Evolutionary conservation across 805 yeast genomes (phyloP).

Genomic region (Teunomyces kruisii): DNA sequence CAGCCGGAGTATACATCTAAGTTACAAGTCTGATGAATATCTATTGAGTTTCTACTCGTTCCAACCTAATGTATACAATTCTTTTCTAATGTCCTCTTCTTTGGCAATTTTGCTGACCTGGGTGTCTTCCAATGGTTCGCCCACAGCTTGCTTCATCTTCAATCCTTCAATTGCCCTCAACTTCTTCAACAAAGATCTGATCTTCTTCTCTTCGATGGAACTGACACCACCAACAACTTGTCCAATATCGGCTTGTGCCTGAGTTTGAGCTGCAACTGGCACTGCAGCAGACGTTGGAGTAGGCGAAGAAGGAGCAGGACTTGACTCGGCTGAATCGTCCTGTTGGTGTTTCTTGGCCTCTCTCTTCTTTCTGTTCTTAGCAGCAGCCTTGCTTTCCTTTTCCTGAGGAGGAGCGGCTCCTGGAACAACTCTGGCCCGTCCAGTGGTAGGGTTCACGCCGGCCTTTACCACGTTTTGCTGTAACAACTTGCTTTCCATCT

Average conservation of each 20-base stretch:
- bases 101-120: conserved; percentile 87
- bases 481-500: conserved; percentile 30
- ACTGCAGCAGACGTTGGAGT: conserved; percentile 9
- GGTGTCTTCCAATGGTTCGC: conserved; percentile 88
- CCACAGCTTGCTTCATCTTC: conserved; percentile 78
- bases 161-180: conserved; percentile 92
- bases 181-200: conserved; percentile 86
- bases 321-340: conserved; percentile 8
- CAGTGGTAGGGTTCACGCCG: conserved; percentile 22
- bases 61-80: conserved; percentile 75
- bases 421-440: conserved; percentile 48
- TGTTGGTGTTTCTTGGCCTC: conserved; percentile 47
- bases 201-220: conserved; percentile 87
- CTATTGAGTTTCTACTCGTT: conserved; percentile 23
- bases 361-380: conserved; percentile 75
- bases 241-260: conserved; percentile 24
- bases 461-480: conserved; percentile 10
- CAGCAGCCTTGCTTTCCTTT: conserved; percentile 61
- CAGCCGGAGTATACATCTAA: too few relatives aligned
- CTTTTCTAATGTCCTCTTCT: conserved; percentile 76
- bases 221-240: conserved; percentile 60
- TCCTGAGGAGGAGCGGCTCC: conserved; percentile 52
- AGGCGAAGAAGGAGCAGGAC: conserved; percentile 12
- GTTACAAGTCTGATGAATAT: neutral
- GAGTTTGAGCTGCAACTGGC: conserved; percentile 13